Base-by-base conservation (phyloP, 2,329 filamentous ascomycete genomes). In the Talaromyces sp. region DNA sequence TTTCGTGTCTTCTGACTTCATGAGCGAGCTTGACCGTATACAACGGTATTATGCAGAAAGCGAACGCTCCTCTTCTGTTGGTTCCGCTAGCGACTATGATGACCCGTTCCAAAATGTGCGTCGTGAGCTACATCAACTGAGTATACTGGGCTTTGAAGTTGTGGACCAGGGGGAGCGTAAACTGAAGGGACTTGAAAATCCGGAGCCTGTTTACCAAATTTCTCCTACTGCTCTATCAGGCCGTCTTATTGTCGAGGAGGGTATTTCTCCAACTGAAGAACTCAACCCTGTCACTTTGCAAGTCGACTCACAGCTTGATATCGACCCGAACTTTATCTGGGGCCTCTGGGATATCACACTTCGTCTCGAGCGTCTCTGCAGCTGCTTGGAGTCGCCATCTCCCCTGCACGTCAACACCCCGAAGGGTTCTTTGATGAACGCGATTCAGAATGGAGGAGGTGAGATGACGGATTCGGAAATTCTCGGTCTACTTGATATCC, bases 141-240 rank as follows among this genome's bases (percentile, higher is more conserved):
- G 88, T 67, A 92, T 88, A 54, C 91, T 96, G 75, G 94, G 94
- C 8, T 99, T 97, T 70, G 91, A 96, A 72, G 92, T 97, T 70
- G 97, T 97, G 75, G 92, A 97, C 69, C 88, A 96, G 73, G 94
- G 94, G 54, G 92, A 97, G 75, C 88, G 89, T 66, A 97, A 96
- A 71, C 82, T 99, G 60, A 99, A 99, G 77, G 94, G 94, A 31
- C 86, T 99, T 12, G 94, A 99, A 75, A 99, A 99, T 71, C 93
- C 94, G 0, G 94, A 99, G 74, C 88, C 92, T 62, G 88, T 99
- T 66, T 97, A 96, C 76, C 87, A 96, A 61, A 89, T 99, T 73
- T 99, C 97, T 72, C 93, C 94, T 2, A 92, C 96, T 72, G 85
- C 89, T 0, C 84, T 99, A 32, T 86, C 90, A 12, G 91, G 91